A percentile compares a stretch with the other conserved stretches of the same genome.
Conservation (phyloP, 495 filamentous ascomycete genomes). For the Trypethelium eluteriae region DNA sequence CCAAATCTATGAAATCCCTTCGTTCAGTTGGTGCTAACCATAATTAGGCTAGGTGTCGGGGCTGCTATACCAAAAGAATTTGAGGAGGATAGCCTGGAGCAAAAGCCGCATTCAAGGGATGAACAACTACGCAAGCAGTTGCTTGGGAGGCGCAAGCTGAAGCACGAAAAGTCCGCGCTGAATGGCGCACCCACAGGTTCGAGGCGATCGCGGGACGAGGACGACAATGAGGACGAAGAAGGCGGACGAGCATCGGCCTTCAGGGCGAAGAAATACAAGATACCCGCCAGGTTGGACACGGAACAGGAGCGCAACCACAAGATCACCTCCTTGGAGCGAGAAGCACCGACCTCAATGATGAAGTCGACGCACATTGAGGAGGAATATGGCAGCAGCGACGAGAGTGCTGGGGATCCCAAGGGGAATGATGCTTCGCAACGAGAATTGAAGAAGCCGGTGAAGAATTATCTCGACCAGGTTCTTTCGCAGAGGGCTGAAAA, state of each 20-base stretch:
- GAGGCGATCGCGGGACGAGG: constrained; percentile 24
- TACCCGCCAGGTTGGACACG: not conserved
- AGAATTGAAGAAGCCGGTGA: not conserved
- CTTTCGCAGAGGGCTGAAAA: not conserved
- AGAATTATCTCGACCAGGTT: not conserved
- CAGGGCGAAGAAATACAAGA: constrained; percentile 17
- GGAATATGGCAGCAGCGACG: too few species aligned
- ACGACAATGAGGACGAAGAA: constrained; percentile 30
- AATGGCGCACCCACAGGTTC: constrained; percentile 18
- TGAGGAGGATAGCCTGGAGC: constrained; percentile 34
- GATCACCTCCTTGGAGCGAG: not conserved
- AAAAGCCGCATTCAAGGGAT: constrained; percentile 37
- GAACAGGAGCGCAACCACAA: not conserved
- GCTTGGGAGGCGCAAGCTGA: constrained; percentile 38
- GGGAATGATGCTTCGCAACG: not conserved
- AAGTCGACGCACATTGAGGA: too few species aligned
- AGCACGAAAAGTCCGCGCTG: constrained; percentile 24
- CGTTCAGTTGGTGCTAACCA: not conserved
- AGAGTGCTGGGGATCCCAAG: not conserved
- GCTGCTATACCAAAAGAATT: constrained; percentile 39
- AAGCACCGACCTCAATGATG: not conserved
- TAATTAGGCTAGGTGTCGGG: constrained; percentile 39
- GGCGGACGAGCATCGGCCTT: constrained; percentile 30
- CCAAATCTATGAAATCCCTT: too few species aligned
- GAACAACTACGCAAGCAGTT: constrained; percentile 38